Conservation (phyloP, 2,329 filamentous ascomycete genomes). For the Talaromyces sp. region DNA sequence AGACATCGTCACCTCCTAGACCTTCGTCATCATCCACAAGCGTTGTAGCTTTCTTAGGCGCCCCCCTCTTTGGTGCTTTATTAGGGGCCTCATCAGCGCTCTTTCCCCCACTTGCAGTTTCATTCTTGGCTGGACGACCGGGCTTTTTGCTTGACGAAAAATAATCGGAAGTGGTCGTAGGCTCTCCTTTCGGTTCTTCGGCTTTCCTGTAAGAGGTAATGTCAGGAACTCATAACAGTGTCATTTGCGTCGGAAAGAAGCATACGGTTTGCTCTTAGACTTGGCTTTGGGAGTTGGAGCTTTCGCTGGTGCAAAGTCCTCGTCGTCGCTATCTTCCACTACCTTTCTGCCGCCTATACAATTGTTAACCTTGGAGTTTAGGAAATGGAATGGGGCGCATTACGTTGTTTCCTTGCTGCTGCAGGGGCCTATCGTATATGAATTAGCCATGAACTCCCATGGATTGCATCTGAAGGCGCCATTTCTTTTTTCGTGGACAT, state of each 20-base stretch:
- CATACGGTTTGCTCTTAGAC: slow-evolving; percentile 51
- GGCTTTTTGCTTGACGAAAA: slow-evolving; percentile 63
- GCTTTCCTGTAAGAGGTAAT: slow-evolving; percentile 43
- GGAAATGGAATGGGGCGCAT: slow-evolving; percentile 7
- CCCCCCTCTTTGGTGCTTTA: slow-evolving; percentile 15
- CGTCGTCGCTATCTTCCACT: slow-evolving; percentile 78
- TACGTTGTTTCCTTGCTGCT: slow-evolving; percentile 40
- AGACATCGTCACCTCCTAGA: slow-evolving; percentile 77
- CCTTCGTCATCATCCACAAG: slow-evolving; percentile 63
- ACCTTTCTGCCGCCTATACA: slow-evolving; percentile 63
- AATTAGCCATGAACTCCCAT: slow-evolving; percentile 11
- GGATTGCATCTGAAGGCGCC: background rate
- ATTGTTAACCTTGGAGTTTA: slow-evolving; percentile 12
- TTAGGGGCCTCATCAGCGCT: slow-evolving; percentile 16
- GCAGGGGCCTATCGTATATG: slow-evolving; percentile 27
- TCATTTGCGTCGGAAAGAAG: background rate
- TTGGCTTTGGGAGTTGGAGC: slow-evolving; percentile 41
- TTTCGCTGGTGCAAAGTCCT: slow-evolving; percentile 51
- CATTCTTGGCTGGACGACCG: slow-evolving; percentile 39
- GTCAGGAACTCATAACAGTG: background rate
- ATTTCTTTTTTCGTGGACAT: slow-evolving; percentile 2
- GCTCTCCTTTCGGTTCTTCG: slow-evolving; percentile 55
- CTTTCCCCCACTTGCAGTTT: slow-evolving; percentile 13
- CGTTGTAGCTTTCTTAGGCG: slow-evolving; percentile 26
- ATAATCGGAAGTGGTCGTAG: slow-evolving; percentile 65